Evolutionary conservation across 1,139 yeast species (phyloP), one percentile per base, ranked within the genome.

Genomic region (Lodderomyces jiufengensis): DNA sequence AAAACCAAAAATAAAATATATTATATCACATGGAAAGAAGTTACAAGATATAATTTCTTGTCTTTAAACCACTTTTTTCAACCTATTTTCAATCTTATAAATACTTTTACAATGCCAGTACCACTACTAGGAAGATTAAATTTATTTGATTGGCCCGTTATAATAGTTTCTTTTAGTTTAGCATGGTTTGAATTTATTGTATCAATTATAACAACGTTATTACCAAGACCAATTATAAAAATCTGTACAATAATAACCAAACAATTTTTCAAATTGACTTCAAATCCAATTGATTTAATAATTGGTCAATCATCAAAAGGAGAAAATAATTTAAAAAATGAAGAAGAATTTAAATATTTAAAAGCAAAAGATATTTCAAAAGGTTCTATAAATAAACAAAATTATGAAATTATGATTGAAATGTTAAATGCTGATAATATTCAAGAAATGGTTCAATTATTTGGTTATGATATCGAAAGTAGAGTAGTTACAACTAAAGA

Each of bases 161-260:
- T 68, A 9, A 27, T 57, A 9, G 37, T 63, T 3, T 65, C 71
- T 24, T 56, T 70, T 42, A 28, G 60, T 3, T 49, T 67, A 28
- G 67, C 74, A 8, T 70, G 74, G 74, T 26, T 53, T 2, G 76
- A 70, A 41, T 67, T 57, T 35, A 44, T 62, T 8, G 48, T 66
- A 14, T 54, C 68, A 11, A 30, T 55, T 24, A 59, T 69, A 30
- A 66, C 73, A 4, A 39, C 46, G 18, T 35, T 63, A 3, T 54
- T 70, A 20, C 76, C 76, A 3, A 36, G 41, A 3, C 40, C 54
- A 4, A 50, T 66, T 24, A 63, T 70, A 30, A 45, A 49, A 12
- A 37, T 51, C 13, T 66, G 51, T 42, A 63, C 72, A 5, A 44
- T 43, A 9, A 41, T 60, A 5, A 55, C 64, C n/a, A 47, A 51